Evolutionary conservation across 805 yeast genomes (phyloP).

Genomic region (Kuraishia borneana): DNA sequence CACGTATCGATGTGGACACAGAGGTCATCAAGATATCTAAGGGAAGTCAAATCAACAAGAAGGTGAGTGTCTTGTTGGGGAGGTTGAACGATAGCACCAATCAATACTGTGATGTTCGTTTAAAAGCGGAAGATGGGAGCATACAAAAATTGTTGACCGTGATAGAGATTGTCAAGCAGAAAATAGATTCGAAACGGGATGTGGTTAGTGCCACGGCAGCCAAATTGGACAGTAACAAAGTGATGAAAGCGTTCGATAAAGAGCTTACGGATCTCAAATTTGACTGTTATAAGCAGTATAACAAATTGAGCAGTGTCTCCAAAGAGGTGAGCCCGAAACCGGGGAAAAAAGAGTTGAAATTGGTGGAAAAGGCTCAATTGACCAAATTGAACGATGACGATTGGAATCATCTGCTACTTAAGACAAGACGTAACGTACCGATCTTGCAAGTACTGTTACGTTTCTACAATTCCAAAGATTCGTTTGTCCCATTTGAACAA

Average conservation of each 20-base stretch:
- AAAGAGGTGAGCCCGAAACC: background rate
- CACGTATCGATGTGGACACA: no score
- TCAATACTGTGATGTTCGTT: slow-evolving; percentile 1
- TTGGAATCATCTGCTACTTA: background rate
- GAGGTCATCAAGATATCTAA: no score
- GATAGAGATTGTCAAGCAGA: slow-evolving; percentile 18
- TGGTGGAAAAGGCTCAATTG: background rate
- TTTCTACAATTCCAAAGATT: background rate
- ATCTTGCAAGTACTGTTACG: background rate
- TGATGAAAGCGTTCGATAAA: no score
- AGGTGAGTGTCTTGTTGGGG: no score
- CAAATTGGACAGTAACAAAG: no score
- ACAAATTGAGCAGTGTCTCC: slow-evolving; percentile 2
- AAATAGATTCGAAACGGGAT: slow-evolving; percentile 6
- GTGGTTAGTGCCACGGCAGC: no score
- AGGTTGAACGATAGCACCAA: no score
- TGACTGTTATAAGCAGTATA: slow-evolving; percentile 3
- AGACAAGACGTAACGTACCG: background rate
- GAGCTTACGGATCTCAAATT: background rate
- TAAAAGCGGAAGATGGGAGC: slow-evolving; percentile 6
- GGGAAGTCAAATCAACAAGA: no score
- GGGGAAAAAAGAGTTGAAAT: background rate
- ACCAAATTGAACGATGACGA: background rate
- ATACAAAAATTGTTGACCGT: slow-evolving; percentile 18
- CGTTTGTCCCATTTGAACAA: no score